A percentile compares a stretch with the other conserved stretches of the same genome.
Evolutionary conservation across 805 yeast genomes (phyloP).

Genomic region (Sugiyamaella qingdaonensis): DNA sequence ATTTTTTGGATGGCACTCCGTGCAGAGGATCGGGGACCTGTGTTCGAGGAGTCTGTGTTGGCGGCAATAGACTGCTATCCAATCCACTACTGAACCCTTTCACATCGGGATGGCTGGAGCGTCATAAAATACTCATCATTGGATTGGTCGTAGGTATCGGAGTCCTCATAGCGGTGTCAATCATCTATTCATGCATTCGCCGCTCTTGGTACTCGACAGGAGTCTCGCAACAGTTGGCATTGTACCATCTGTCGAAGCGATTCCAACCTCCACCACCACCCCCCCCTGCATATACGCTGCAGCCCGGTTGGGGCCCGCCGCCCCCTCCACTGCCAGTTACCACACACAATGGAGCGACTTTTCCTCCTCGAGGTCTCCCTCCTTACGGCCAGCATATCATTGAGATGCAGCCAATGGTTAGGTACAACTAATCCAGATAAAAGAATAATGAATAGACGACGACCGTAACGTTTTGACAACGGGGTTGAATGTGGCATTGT

Average conservation of each 20-base stretch:
- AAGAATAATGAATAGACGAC: no score
- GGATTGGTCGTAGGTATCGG: conserved; percentile 24
- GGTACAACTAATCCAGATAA: no score
- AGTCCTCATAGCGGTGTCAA: conserved; percentile 15
- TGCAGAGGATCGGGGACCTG: conserved; percentile 31
- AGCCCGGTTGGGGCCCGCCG: neutral
- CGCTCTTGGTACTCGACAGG: neutral
- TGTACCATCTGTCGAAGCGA: neutral
- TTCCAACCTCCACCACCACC: conserved; percentile 2
- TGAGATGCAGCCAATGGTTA: no score
- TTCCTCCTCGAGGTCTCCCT: neutral
- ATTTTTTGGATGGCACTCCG: conserved; percentile 35
- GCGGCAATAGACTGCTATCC: conserved; percentile 18
- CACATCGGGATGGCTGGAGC: conserved; percentile 21
- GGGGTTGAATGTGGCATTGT: no score
- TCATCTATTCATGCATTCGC: conserved; percentile 1
- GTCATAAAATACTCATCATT: conserved; percentile 22
- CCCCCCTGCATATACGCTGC: conserved; percentile 2
- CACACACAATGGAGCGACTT: neutral
- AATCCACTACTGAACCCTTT: conserved; percentile 15
- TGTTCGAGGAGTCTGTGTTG: conserved; percentile 29
- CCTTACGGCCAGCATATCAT: neutral
- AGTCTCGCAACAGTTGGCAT: neutral
- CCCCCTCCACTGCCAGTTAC: neutral
- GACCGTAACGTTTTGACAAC: no score